phyloP scores from a whole-genome alignment of 768 basidiomycete genomes.

The Lactarius quietus region DNA sequence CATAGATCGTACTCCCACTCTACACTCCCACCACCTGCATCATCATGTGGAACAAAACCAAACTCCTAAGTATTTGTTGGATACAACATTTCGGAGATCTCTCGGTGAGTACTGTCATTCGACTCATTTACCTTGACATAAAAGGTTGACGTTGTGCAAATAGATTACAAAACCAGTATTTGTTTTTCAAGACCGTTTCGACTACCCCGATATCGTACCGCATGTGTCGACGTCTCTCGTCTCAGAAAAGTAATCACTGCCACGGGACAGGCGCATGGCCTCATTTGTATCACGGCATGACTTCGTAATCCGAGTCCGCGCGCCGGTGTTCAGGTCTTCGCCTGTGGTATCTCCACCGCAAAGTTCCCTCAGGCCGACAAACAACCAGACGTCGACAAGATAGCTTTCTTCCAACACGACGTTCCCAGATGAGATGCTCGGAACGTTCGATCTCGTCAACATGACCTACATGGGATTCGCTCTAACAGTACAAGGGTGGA shows the following conservation, averaged over 20 bases:
- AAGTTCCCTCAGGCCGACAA: neutral
- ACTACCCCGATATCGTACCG: neutral
- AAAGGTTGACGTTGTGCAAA: neutral
- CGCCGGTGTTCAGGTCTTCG: constrained; percentile 12
- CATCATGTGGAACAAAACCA: too few relatives aligned
- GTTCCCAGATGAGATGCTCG: constrained; percentile 5
- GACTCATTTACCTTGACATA: neutral
- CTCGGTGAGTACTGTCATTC: neutral
- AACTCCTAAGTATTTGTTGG: neutral
- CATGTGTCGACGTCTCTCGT: neutral
- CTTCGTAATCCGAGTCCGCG: neutral
- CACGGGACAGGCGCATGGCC: constrained; percentile 10
- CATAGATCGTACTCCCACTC: too few relatives aligned
- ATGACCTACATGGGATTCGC: neutral
- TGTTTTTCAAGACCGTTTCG: neutral
- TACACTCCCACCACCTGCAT: too few relatives aligned
- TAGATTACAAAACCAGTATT: neutral
- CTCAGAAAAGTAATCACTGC: constrained; percentile 1
- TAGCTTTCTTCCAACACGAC: constrained; percentile 8
- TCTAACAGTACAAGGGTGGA: constrained; percentile 5
- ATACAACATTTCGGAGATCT: neutral
- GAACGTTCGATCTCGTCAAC: constrained; percentile 11
- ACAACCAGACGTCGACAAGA: too few relatives aligned
- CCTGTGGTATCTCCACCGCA: constrained; percentile 2
- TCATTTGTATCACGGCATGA: neutral